Percentiles rank a stretch among this genome's conserved stretches.
These are phyloP conservation scores for Sanghuangporus sanghuang DNA, from an alignment of 1,284 basidiomycete genomes.

Conservation along the genomic window DNA sequence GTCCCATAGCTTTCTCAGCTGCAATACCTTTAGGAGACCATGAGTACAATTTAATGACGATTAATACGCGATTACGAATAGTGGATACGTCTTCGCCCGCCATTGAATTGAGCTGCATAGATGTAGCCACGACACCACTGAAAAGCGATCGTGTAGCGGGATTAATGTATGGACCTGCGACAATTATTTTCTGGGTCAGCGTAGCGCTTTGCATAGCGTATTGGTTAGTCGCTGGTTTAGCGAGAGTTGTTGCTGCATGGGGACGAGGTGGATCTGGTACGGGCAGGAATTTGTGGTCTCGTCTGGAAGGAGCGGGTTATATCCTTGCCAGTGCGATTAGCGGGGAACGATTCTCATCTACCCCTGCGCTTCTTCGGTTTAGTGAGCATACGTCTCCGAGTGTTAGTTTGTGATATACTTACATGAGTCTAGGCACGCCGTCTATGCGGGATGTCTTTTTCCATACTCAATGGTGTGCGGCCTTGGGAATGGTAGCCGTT, in stretches of 20 bases:
- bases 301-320: conserved; percentile 76
- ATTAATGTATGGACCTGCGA: conserved; percentile 68
- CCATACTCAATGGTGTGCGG: conserved; percentile 87
- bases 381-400: conserved; percentile 43
- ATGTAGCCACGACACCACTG: conserved; percentile 77
- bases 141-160: conserved; percentile 34
- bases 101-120: conserved; percentile 77
- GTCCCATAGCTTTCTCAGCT: conserved; percentile 79
- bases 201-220: conserved; percentile 75
- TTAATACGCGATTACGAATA: conserved; percentile 80
- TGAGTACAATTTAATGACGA: conserved; percentile 74
- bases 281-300: conserved; percentile 56
- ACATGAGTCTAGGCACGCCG: conserved; percentile 68
- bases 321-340: conserved; percentile 90
- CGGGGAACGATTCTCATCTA: conserved; percentile 81
- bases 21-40: conserved; percentile 60
- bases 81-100: conserved; percentile 72
- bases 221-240: conserved; percentile 75
- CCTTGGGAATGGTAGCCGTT: conserved; percentile 88
- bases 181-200: conserved; percentile 78
- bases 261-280: conserved; percentile 57
- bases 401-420: conserved; percentile 18
- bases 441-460: conserved; percentile 89
- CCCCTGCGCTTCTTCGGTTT: conserved; percentile 85
- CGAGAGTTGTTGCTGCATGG: conserved; percentile 82